Base-by-base conservation (phyloP, 2,329 filamentous ascomycete genomes). In the Xylariaceae sp. region DNA sequence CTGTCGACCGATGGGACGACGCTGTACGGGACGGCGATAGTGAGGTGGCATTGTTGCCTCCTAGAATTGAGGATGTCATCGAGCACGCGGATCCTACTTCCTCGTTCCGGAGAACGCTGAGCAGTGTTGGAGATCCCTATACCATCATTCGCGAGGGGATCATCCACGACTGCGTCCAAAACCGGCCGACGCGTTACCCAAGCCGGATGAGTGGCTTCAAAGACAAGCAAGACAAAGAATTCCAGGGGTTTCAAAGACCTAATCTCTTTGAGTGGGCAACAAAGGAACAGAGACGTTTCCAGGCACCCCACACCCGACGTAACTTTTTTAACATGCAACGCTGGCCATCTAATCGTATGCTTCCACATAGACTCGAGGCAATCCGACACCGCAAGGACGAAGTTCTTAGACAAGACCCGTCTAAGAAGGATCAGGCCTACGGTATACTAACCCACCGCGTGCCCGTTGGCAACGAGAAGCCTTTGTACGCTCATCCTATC, bases 331-430 rank as follows among this genome's bases (percentile, higher is more conserved):
- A 65, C 53, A 61, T 80, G 40, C 66, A 73, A 57, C 69, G 75
- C 36, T 81, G 77, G 76, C 76, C 76, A 33, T 39, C 72, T 17
- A 57, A 70, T 22, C 58, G 72, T 45, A 72, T 76, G 55, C 62
- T 52, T 6, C 44, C 60, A 19, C 55, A 59, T 18, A 61, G 54
- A n/a, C 64, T 65, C 44, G 49, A 58, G 11, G 44, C 55, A 15
- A 68, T 75, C 47, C 42, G 17, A 2, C 43, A 41, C 4, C 65
- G 68, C n/a, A 48, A 44, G 35, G 61, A 68, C 50, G 54, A 70
- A 42, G 56, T 65, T 38, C 30, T 47, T 12, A 57, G 47, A 32
- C 42, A 54, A 51, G 62, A 71, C 36, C 65, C 67, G 15, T 52
- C 56, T 27, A 11, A 48, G 33, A 53, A 56, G 12, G 63, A 65